phyloP scores from a whole-genome alignment of 305 asterid species.

The Fraxinus paxiana region DNA sequence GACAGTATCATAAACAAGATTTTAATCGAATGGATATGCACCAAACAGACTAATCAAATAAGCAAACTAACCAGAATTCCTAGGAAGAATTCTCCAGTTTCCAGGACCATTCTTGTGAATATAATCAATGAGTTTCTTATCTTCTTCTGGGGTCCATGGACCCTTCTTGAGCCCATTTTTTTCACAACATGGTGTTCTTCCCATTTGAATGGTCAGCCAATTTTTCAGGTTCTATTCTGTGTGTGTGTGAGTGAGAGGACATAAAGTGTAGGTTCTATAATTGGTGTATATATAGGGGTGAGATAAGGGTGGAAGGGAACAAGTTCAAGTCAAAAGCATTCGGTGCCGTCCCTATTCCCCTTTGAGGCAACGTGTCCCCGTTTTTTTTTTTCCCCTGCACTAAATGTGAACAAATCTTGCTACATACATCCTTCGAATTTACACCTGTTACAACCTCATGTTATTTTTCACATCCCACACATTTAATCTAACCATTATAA shows the following conservation, averaged over 20 bases:
- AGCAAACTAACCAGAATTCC: constrained; percentile 46
- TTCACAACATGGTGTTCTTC: constrained; percentile 57
- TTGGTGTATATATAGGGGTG: not conserved
- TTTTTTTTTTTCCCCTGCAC: not conserved
- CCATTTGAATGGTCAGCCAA: constrained; percentile 27
- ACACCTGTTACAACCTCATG: no score
- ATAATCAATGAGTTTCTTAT: constrained; percentile 58
- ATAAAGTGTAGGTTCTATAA: not conserved
- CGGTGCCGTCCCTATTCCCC: constrained; percentile 79
- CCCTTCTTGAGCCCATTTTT: constrained; percentile 52
- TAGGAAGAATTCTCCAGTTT: constrained; percentile 75
- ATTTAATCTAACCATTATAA: no score
- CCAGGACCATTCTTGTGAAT: constrained; percentile 59
- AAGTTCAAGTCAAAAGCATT: constrained; percentile 52
- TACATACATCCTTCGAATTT: no score
- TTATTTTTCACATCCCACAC: no score
- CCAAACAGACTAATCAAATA: not conserved
- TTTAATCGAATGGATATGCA: not conserved
- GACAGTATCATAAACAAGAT: not conserved
- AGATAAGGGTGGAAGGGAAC: not conserved
- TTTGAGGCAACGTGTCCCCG: constrained; percentile 69
- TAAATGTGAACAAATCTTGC: constrained; percentile 21
- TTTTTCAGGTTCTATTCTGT: not conserved
- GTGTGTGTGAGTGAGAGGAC: not conserved
- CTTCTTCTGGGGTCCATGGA: constrained; percentile 76